Conservation (phyloP, 768 basidiomycete species). For the Psilocybe cyanescens region DNA sequence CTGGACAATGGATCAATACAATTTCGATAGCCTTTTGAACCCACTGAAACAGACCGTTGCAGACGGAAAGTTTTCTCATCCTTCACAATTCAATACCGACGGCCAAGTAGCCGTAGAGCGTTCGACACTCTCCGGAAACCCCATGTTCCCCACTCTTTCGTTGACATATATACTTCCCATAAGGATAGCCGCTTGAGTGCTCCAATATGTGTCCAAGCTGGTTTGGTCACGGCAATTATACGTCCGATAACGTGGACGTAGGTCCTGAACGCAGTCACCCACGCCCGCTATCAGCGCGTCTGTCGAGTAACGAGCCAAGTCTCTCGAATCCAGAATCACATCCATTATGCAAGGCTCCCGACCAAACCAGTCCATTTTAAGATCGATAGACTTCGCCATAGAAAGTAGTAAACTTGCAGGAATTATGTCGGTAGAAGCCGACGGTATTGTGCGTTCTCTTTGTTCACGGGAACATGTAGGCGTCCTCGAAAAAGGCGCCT, state of each 20-base stretch:
- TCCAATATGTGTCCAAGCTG: conserved; percentile 41
- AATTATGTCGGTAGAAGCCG: conserved; percentile 15
- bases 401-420: conserved; percentile 9
- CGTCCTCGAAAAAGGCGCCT: conserved; percentile 7
- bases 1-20: background rate
- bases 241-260: conserved; percentile 15
- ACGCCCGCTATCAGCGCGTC: conserved; percentile 25
- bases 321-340: conserved; percentile 45
- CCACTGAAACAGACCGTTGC: conserved; percentile 6
- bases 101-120: conserved; percentile 43
- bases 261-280: conserved; percentile 16
- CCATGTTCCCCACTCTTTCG: conserved; percentile 2
- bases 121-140: conserved; percentile 46
- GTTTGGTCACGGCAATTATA: conserved; percentile 31
- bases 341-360: conserved; percentile 48
- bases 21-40: background rate
- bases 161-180: conserved; percentile 6
- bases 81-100: conserved; percentile 16
- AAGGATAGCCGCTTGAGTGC: conserved; percentile 35
- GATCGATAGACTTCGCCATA: conserved; percentile 12
- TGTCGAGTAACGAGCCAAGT: conserved; percentile 30
- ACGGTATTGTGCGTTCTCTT: background rate
- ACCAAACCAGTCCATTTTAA: conserved; percentile 32
- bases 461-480: conserved; percentile 12
- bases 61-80: conserved; percentile 17